phyloP scores from a whole-genome alignment of 2,329 filamentous ascomycete genomes.

The Colletotrichum sp. region DNA sequence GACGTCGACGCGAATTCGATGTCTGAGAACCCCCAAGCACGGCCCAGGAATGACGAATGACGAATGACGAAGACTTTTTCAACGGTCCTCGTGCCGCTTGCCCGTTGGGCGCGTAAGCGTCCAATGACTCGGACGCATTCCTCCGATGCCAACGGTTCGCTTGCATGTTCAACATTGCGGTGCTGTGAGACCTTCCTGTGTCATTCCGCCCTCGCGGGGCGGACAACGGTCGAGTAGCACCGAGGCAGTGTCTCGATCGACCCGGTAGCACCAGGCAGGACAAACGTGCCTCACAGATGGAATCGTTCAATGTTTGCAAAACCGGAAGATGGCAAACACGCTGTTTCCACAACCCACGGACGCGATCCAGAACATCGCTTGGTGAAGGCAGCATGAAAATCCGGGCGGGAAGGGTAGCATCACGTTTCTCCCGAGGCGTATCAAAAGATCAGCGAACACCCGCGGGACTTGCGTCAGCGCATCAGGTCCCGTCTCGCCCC shows the following conservation, averaged over 20 bases:
- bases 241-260: not conserved
- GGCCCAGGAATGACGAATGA: not conserved
- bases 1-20: not conserved
- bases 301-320: not conserved
- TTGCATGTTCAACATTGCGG: not conserved
- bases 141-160: not conserved
- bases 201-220: not conserved
- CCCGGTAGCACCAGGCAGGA: not conserved
- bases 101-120: not conserved
- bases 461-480: not conserved
- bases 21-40: not conserved
- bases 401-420: not conserved
- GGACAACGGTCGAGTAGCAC: not conserved
- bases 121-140: not conserved
- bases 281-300: not conserved
- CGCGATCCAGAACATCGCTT: not conserved
- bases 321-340: not conserved
- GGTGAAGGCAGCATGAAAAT: not conserved
- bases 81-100: not conserved
- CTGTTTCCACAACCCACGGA: not conserved
- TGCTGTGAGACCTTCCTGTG: not conserved
- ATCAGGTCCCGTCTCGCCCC: not conserved
- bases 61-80: not conserved
- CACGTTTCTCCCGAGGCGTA: not conserved
- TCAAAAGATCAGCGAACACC: slow-evolving; percentile 10